Percentiles rank a stretch among this genome's conserved stretches.
These are phyloP conservation scores for Mycena galericulata DNA, from an alignment of 768 basidiomycete species.

Conservation along the genomic window DNA sequence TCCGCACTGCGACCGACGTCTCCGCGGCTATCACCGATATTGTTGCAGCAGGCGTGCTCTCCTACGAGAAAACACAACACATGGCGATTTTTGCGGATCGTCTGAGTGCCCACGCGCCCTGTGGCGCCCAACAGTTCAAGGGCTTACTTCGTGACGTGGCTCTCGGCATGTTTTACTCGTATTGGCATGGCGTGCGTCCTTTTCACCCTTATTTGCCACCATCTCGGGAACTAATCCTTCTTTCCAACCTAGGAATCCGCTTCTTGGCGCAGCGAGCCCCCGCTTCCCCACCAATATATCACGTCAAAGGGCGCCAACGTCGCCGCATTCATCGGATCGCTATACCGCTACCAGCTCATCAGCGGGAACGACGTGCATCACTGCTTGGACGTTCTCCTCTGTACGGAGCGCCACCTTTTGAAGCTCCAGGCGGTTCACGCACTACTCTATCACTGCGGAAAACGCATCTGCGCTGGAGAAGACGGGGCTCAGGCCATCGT, in stretches of 20 bases:
- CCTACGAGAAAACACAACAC: neutral
- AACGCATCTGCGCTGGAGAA: neutral
- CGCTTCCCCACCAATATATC: neutral
- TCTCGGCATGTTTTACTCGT: neutral
- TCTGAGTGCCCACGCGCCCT: neutral
- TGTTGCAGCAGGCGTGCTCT: neutral
- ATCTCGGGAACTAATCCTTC: too few relatives aligned
- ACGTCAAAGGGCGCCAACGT: slow-evolving; percentile 41
- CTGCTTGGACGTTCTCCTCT: neutral
- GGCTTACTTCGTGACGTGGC: neutral
- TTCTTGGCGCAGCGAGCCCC: slow-evolving; percentile 1
- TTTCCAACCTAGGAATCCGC: neutral
- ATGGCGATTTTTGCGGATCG: neutral
- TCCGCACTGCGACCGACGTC: neutral
- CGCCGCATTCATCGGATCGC: slow-evolving; percentile 23
- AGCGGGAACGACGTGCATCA: neutral
- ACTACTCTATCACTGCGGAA: neutral
- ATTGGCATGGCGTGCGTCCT: slow-evolving; percentile 6
- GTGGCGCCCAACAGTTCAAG: neutral
- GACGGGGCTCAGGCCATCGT: neutral
- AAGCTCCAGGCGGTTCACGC: neutral
- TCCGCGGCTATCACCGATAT: neutral
- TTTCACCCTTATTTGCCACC: neutral
- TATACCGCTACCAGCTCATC: neutral
- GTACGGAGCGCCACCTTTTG: neutral